Percentiles rank a stretch among this genome's conserved stretches.
These are phyloP conservation scores for Cornus kousa DNA, from an alignment of 148 eudicot species.

Conservation along the genomic window DNA sequence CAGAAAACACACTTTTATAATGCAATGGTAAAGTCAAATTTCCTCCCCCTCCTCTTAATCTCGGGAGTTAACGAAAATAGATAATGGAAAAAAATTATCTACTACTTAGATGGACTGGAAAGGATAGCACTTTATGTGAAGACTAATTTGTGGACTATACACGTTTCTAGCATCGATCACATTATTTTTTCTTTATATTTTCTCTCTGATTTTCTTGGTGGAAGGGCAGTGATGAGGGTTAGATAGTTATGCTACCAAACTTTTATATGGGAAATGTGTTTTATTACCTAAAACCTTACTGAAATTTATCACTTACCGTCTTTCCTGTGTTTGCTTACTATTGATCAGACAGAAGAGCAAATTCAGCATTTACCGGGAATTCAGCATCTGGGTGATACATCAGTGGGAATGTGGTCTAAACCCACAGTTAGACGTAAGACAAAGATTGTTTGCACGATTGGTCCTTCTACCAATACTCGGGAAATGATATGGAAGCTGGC, in stretches of 20 bases:
- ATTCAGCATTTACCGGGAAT: conserved; percentile 40
- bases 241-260: background rate
- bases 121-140: background rate
- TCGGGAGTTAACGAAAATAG: too few relatives aligned
- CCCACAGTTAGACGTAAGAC: conserved; percentile 80
- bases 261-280: background rate
- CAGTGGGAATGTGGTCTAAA: conserved; percentile 64
- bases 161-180: background rate
- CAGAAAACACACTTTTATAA: background rate
- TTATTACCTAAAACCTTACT: background rate
- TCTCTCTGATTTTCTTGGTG: background rate
- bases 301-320: background rate
- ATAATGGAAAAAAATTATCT: background rate
- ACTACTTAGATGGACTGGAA: background rate
- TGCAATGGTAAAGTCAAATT: background rate
- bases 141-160: background rate
- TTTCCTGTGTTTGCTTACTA: conserved; percentile 6
- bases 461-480: conserved; percentile 86
- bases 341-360: conserved; percentile 48
- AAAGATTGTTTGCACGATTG: conserved; percentile 93
- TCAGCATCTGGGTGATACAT: conserved; percentile 49
- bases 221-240: background rate
- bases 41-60: too few relatives aligned
- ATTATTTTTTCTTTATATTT: too few relatives aligned
- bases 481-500: conserved; percentile 99